Base-by-base conservation (phyloP, 306 rosid species). In the Cicer arietinum region DNA sequence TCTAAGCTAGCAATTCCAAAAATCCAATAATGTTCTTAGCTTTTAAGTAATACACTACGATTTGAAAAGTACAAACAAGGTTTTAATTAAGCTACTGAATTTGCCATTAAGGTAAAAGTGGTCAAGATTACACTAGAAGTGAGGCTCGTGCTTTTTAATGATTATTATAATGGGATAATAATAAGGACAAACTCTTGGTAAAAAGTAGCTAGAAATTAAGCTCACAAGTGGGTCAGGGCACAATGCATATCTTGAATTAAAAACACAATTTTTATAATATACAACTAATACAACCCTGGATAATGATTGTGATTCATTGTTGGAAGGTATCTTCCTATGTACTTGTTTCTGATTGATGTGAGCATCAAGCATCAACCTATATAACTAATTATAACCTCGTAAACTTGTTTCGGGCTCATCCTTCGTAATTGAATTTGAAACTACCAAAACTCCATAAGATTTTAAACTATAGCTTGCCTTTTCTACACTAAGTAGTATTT, bases 231-330 rank as follows among this genome's bases (percentile, higher is more conserved):
- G 71, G 75, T 20, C 79, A 57, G 22, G 22, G 22, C 22, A 20
- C 56, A 66, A 20, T 35, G 39, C 35, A 22, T 51, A 22, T 71
- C 16, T 71, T 66, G 61, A 64, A 81, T 53, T 79, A 75, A 20
- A 77, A 59, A 72, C 43, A 40, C 35, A 70, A 39, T 1, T 52
- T 56, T 64, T 41, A 44, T 47, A 16, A 30, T 39, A 20, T 1
- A 20, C 22, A 20, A 20, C 22, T 20, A 20, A 20, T 25, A 41
- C 76, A 50, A 20, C 16, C 54, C 51, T 44, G 17, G 67, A 74
- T 64, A 51, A 80, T 80, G 77, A 68, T 74, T 67, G 56, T 67
- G 74, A 79, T 72, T 64, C 67, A 52, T 53, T 58, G 61, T 64
- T 43, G 62, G 45, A 79, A n/a, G 69, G 78, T 13, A 67, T 66